Evolutionary conservation across 345 rosid genomes (phyloP), one percentile per base, ranked within the genome.

Genomic region (Nephelium lappaceum): DNA sequence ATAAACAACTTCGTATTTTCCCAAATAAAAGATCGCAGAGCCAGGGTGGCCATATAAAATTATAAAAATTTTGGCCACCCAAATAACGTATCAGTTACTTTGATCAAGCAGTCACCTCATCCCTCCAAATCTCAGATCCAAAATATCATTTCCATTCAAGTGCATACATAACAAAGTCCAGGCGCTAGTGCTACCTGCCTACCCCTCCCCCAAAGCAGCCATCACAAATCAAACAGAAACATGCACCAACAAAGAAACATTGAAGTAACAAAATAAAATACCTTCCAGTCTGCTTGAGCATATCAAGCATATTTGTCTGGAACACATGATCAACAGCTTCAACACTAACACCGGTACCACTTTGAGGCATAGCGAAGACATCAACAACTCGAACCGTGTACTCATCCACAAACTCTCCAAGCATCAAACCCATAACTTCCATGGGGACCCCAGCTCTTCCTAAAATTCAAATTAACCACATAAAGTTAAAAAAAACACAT

Each of bases 361-460:
- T 97, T 82, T 97, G 99, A 6, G 99, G 99, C 99, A 97, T 97
- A 0, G 99, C 99, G 79, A 94, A 97, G 11, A 97, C 99, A 87
- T 97, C 98, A 11, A 97, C 98, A 42, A 97, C 99, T 2, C 98
- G 90, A 15, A 94, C 98, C 0, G 99, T 97, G 86, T 97, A 94
- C 83, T 97, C 98, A 36, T 94, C 99, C 77, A 97, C 99, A 65
- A 97, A 97, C 81, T 97, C 99, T 67, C 99, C 99, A 38, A 94
- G 89, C 99, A 97, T 97, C 95, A 97, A 73, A 27, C 99, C 99
- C 99, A 97, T 97, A 1, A 97, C 99, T 75, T 97, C 98, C 99
- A 97, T 97, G 63, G 99, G 99, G 45, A 97, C 99, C 69, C 99
- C 98, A 88, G 98, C 99, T 84, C 99, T 93, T 65, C 98, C 98